Conservation (phyloP, 805 yeast genomes). For the Metschnikowia continentalis region DNA sequence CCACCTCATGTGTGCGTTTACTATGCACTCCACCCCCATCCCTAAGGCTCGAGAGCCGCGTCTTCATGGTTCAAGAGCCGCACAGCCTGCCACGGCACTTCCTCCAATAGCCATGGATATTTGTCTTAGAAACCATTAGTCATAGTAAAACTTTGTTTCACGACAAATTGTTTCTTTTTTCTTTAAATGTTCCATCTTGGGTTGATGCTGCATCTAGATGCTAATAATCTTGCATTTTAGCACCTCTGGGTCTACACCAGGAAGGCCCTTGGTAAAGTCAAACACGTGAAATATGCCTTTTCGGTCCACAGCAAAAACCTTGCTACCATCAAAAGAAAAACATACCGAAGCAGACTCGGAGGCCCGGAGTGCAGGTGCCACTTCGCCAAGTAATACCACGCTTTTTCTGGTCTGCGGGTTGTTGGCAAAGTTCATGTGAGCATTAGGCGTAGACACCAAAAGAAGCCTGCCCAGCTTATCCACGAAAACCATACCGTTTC, state of each 20-base stretch:
- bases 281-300: constrained; percentile 75
- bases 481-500: constrained; percentile 78
- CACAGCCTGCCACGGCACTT: neutral
- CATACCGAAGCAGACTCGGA: constrained; percentile 74
- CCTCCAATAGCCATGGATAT: too few species aligned
- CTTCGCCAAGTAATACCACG: constrained; percentile 70
- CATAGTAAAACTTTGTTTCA: neutral
- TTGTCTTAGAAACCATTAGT: too few species aligned
- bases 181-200: too few species aligned
- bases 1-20: neutral
- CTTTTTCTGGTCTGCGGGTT: constrained; percentile 35
- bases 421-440: constrained; percentile 14
- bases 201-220: constrained; percentile 4
- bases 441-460: constrained; percentile 58
- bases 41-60: neutral
- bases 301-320: constrained; percentile 70
- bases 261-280: constrained; percentile 85
- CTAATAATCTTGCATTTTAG: constrained; percentile 60
- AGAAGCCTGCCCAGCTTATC: constrained; percentile 76
- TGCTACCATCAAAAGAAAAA: constrained; percentile 80
- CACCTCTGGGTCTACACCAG: constrained; percentile 60
- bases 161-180: neutral
- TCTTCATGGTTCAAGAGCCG: neutral
- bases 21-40: constrained; percentile 1
- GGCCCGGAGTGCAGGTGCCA: constrained; percentile 65